These are phyloP conservation scores for Chaetomium olivaceum DNA, from an alignment of 2,329 filamentous ascomycete species.

Conservation along the genomic window DNA sequence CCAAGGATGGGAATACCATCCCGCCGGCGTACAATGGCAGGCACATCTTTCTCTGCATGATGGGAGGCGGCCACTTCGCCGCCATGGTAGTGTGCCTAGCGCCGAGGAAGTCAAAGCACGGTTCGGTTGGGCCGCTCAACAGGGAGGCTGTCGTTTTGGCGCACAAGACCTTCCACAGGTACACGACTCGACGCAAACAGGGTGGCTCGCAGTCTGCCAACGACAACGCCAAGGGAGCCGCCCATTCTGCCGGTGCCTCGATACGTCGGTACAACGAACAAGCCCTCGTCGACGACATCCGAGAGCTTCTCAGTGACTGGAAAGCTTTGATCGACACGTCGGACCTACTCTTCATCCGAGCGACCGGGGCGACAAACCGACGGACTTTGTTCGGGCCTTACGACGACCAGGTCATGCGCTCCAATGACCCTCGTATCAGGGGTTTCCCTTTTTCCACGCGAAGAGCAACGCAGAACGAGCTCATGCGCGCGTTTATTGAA, in stretches of 20 bases:
- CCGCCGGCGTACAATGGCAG: constrained; percentile 65
- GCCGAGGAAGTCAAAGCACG: constrained; percentile 72
- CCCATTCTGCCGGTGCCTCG: constrained; percentile 88
- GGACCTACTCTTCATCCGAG: constrained; percentile 83
- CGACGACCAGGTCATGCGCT: constrained; percentile 78
- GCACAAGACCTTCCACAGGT: constrained; percentile 97
- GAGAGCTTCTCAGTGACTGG: constrained; percentile 80
- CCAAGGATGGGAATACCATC: constrained; percentile 59
- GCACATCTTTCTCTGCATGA: constrained; percentile 97
- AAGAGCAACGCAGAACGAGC: constrained; percentile 86
- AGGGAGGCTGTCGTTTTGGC: constrained; percentile 84
- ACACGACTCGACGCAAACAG: constrained; percentile 94
- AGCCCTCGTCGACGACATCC: constrained; percentile 84
- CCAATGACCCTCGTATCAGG: constrained; percentile 77
- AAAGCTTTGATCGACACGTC: constrained; percentile 79
- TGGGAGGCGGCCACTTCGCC: constrained; percentile 95
- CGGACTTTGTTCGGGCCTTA: constrained; percentile 88
- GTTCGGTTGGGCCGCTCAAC: constrained; percentile 67
- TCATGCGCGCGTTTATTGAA: constrained; percentile 93
- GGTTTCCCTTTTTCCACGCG: constrained; percentile 93
- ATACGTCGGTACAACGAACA: constrained; percentile 93
- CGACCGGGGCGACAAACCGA: constrained; percentile 82
- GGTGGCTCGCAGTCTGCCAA: constrained; percentile 93
- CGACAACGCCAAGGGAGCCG: constrained; percentile 89
- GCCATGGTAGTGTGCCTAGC: constrained; percentile 91